Conservation (phyloP, 192 early-diverging fungal genomes). For the Diversispora epigaea region DNA sequence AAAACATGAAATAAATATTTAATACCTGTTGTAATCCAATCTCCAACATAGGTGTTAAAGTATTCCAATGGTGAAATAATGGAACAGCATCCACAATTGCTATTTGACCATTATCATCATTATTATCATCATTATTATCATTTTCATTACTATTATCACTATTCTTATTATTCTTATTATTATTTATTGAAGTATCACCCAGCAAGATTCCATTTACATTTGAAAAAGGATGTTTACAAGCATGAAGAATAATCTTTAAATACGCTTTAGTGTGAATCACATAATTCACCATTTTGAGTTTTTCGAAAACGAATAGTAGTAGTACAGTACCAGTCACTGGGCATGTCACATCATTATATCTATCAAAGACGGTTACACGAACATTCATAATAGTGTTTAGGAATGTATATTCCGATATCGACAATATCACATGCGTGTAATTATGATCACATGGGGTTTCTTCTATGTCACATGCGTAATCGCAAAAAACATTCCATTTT, state of each 20-base stretch:
- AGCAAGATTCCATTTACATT: conserved; percentile 82
- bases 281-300: neutral
- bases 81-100: conserved; percentile 74
- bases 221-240: conserved; percentile 75
- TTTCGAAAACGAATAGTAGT: too few relatives aligned
- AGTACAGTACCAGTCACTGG: too few relatives aligned
- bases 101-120: conserved; percentile 19
- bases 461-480: too few relatives aligned
- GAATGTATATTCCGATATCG: too few relatives aligned
- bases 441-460: too few relatives aligned
- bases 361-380: too few relatives aligned
- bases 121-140: neutral
- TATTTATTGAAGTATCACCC: conserved; percentile 36
- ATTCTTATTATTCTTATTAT: conserved; percentile 10
- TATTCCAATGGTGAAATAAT: conserved; percentile 78
- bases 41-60: conserved; percentile 80
- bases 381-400: too few relatives aligned
- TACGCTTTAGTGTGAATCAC: conserved; percentile 54
- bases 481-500: too few relatives aligned
- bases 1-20: neutral
- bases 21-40: conserved; percentile 77
- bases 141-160: conserved; percentile 34
- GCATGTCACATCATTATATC: too few relatives aligned
- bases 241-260: conserved; percentile 75
- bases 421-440: too few relatives aligned